Base-by-base conservation (phyloP, 106 monocot genomes). In the Apostasia ramifera region DNA sequence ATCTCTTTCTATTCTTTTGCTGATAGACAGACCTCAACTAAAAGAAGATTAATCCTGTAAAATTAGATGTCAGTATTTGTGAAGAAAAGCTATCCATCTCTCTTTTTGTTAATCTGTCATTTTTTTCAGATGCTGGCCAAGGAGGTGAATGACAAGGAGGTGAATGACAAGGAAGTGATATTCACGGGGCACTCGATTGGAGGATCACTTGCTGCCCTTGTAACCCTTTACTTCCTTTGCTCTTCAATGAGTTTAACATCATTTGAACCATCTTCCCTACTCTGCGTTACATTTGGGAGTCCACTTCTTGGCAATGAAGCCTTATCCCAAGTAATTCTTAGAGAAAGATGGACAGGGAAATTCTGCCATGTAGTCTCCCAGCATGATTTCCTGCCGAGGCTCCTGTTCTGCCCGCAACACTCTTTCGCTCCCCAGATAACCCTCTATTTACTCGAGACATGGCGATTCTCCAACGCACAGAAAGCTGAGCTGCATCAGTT, bases 261-360 rank as follows among this genome's bases (percentile, higher is more conserved):
- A 14, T 14, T 61, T 6, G 57, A 80, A 4, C 72, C 73, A 7
- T 38, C 71, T 14, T 71, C 78, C 8, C 71, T 82, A 54, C 44
- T 86, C 5, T 86, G 86, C 66, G 60, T 86, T 58, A 86, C 82
- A 13, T 86, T 82, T 15, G 86, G 86, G 4, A 72, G 79, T 44
- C 82, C 85, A 5, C 52, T 79, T 37, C 78, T 86, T 2, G 85
- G 85, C 42, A 82, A 86, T 59, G 69, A 75, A 15, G 56, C 81
- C 12, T 55, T 86, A 3, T 76, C 78, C 44, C 62, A 60, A 44
- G 75, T 79, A 39, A 64, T 86, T 48, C 63, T 82, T 44, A 74
- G 82, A 15, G 86, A 79, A 48, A 59, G 82, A 61, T 86, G 82
- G 82, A 56, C 61, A 3, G 76, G 79, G 4, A 82, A 74, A 15